Evolutionary conservation across 495 filamentous ascomycete genomes (phyloP).

Genomic region (Neurospora africana): DNA sequence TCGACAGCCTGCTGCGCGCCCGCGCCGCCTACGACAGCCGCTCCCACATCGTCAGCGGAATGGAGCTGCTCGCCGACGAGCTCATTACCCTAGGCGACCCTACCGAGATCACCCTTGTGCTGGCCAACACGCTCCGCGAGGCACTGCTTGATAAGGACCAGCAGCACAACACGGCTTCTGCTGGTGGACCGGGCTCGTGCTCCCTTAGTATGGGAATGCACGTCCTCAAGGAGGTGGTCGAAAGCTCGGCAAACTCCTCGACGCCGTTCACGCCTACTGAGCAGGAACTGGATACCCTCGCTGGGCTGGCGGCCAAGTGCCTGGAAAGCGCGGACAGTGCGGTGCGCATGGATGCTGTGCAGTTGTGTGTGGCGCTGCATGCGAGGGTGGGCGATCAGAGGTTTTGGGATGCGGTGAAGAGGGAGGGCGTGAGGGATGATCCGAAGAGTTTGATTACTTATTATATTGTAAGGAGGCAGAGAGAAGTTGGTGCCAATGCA

Average conservation of each 20-base stretch:
- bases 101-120: slow-evolving; percentile 35
- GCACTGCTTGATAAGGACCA: slow-evolving; percentile 3
- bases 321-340: slow-evolving; percentile 65
- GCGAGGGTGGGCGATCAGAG: slow-evolving; percentile 50
- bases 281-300: slow-evolving; percentile 34
- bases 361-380: slow-evolving; percentile 66
- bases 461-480: slow-evolving; percentile 60
- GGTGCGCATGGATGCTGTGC: slow-evolving; percentile 66
- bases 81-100: slow-evolving; percentile 41
- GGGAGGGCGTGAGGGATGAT: slow-evolving; percentile 45
- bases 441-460: slow-evolving; percentile 73
- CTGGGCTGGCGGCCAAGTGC: slow-evolving; percentile 46
- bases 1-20: slow-evolving; percentile 58
- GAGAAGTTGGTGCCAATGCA: slow-evolving; percentile 21
- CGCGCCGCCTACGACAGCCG: slow-evolving; percentile 49
- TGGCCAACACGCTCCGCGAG: slow-evolving; percentile 29
- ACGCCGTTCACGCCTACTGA: slow-evolving; percentile 31
- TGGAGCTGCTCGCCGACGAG: slow-evolving; percentile 44
- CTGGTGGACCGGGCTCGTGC: slow-evolving; percentile 1
- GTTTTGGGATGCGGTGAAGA: slow-evolving; percentile 55
- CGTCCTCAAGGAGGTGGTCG: slow-evolving; percentile 43
- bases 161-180: slow-evolving; percentile 13
- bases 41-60: slow-evolving; percentile 41
- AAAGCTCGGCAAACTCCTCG: slow-evolving; percentile 13
- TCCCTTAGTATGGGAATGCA: slow-evolving; percentile 51